phyloP scores from a whole-genome alignment of 1,139 yeast species.

The Geotrichum cucujoidarum region DNA sequence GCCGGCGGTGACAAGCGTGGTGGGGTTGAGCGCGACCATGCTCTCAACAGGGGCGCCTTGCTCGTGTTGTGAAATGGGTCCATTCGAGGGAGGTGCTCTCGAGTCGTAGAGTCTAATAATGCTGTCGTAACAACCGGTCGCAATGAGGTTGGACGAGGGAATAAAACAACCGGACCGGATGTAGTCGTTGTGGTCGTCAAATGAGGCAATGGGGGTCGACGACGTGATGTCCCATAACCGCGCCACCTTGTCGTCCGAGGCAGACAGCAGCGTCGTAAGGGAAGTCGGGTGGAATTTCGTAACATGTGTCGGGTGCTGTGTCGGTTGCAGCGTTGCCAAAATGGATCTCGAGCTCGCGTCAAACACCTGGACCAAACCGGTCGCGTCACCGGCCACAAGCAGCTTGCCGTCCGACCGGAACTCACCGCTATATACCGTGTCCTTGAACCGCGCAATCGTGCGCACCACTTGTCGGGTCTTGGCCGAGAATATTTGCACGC shows the following conservation, averaged over 20 bases:
- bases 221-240: constrained; percentile 82
- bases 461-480: constrained; percentile 87
- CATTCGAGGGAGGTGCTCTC: constrained; percentile 45
- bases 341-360: constrained; percentile 80
- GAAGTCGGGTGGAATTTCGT: constrained; percentile 83
- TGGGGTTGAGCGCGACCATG: constrained; percentile 72
- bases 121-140: constrained; percentile 96
- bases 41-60: constrained; percentile 85
- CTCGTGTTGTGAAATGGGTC: constrained; percentile 47
- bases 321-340: constrained; percentile 73
- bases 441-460: constrained; percentile 87
- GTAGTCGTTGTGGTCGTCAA: constrained; percentile 81
- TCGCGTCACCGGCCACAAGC: constrained; percentile 81
- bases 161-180: constrained; percentile 77
- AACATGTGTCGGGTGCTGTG: constrained; percentile 84
- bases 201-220: constrained; percentile 63
- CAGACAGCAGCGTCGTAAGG: constrained; percentile 71
- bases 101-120: constrained; percentile 80
- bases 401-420: constrained; percentile 78
- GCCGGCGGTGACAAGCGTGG: constrained; percentile 75
- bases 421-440: constrained; percentile 82
- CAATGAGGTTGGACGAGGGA: constrained; percentile 68
- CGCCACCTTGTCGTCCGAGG: constrained; percentile 85
- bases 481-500: constrained; percentile 87
- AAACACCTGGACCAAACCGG: constrained; percentile 78